These are phyloP conservation scores for Thermothielavioides terrestris DNA, from an alignment of 495 filamentous ascomycete species.

Conservation along the genomic window DNA sequence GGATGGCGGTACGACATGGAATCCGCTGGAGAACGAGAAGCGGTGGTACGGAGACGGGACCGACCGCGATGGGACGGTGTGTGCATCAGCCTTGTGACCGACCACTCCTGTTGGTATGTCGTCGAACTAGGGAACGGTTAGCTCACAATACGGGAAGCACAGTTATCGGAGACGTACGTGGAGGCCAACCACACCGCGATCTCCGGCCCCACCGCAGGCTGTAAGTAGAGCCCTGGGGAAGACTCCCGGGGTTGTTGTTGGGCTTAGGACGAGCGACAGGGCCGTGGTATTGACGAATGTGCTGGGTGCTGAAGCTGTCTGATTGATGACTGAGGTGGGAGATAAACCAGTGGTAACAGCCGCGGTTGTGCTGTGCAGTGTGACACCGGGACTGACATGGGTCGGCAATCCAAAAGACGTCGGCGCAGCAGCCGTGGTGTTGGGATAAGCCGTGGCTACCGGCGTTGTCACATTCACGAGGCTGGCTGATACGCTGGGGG, in stretches of 20 bases:
- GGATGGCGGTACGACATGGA: conserved; percentile 25
- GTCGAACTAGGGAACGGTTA: conserved; percentile 29
- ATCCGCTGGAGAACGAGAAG: conserved; percentile 33
- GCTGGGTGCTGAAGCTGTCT: no score
- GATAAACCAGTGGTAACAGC: no score
- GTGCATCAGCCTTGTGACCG: conserved; percentile 15
- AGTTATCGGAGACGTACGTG: not conserved
- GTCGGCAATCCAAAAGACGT: no score
- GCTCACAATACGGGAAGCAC: not conserved
- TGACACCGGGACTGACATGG: no score
- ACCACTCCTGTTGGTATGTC: conserved; percentile 25
- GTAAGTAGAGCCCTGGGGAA: not conserved
- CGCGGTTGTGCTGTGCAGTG: no score
- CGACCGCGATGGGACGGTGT: conserved; percentile 17
- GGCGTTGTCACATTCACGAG: not conserved
- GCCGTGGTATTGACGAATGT: no score
- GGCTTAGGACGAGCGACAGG: no score
- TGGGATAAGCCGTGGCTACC: not conserved
- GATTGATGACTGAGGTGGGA: no score
- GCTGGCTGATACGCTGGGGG: not conserved
- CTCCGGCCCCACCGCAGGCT: conserved; percentile 24
- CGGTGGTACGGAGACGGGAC: conserved; percentile 35
- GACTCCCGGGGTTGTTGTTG: no score
- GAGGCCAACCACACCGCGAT: conserved; percentile 26
- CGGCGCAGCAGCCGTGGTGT: no score